Evolutionary conservation across 371 early-diverging fungal species (phyloP).

Genomic region (Thermomucor indicae-seudaticae): DNA sequence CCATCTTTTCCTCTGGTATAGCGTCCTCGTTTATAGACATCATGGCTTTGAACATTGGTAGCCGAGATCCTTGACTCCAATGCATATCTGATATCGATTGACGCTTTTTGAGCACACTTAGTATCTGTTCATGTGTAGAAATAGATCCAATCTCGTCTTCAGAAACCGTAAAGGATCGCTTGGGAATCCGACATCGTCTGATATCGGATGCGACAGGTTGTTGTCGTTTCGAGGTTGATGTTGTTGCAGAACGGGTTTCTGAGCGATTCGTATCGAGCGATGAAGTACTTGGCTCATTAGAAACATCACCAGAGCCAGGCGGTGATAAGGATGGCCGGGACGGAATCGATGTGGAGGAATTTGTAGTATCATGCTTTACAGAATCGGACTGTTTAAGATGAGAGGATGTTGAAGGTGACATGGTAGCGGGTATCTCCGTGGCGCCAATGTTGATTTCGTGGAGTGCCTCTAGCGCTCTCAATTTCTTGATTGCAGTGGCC

Average conservation of each 20-base stretch:
- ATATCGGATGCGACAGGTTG: conserved; percentile 4
- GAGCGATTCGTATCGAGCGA: neutral
- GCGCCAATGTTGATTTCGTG: conserved; percentile 19
- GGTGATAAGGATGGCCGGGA: neutral
- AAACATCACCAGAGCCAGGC: neutral
- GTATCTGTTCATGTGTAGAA: conserved; percentile 30
- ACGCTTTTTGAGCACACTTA: conserved; percentile 29
- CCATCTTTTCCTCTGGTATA: neutral
- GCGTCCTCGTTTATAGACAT: neutral
- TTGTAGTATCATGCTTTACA: neutral
- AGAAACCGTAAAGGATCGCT: conserved; percentile 30
- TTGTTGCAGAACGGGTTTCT: neutral
- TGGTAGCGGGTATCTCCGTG: neutral
- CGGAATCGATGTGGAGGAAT: neutral
- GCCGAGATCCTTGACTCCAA: conserved; percentile 39
- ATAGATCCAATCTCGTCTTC: conserved; percentile 16
- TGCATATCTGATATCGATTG: conserved; percentile 28
- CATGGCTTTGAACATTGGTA: conserved; percentile 33
- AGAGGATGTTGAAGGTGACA: neutral
- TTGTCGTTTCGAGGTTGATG: neutral
- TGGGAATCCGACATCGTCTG: conserved; percentile 32
- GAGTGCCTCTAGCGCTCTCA: conserved; percentile 19
- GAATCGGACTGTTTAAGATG: neutral
- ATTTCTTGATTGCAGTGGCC: conserved; percentile 16
- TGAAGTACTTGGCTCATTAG: conserved; percentile 1